A percentile compares a stretch with the other conserved stretches of the same genome.
Evolutionary conservation across 495 filamentous ascomycete species (phyloP).

Genomic region (Aspergillus cristatus): DNA sequence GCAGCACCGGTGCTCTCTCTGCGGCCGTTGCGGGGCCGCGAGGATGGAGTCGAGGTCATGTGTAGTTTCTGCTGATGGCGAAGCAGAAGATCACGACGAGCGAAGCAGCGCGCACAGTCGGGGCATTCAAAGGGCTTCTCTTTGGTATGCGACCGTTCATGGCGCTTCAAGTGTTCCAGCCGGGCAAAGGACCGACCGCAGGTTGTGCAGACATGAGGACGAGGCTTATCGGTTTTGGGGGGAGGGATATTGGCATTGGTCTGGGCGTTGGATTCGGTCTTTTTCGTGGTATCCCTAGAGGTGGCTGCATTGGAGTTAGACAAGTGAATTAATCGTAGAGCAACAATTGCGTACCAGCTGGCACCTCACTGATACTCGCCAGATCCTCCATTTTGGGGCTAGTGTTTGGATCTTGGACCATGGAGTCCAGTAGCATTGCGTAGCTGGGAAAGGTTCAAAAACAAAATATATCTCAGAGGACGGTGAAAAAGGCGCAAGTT

Average conservation of each 20-base stretch:
- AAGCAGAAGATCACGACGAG: slow-evolving; percentile 81
- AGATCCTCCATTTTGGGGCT: slow-evolving; percentile 33
- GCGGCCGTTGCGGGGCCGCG: slow-evolving; percentile 70
- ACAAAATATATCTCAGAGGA: no score
- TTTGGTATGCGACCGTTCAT: slow-evolving; percentile 97
- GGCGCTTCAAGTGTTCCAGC: slow-evolving; percentile 93
- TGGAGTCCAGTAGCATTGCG: slow-evolving; percentile 30
- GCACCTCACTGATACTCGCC: slow-evolving; percentile 39
- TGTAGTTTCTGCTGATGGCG: slow-evolving; percentile 98
- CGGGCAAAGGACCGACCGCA: slow-evolving; percentile 90
- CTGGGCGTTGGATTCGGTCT: slow-evolving; percentile 26
- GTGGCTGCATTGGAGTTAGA: slow-evolving; percentile 6
- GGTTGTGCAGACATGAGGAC: slow-evolving; percentile 89
- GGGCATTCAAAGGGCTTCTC: slow-evolving; percentile 99
- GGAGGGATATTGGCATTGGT: slow-evolving; percentile 42
- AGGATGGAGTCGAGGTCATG: slow-evolving; percentile 87
- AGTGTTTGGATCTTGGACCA: slow-evolving; percentile 30
- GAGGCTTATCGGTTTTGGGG: slow-evolving; percentile 93
- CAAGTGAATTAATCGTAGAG: no score
- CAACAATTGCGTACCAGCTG: slow-evolving; percentile 41
- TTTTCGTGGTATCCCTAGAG: slow-evolving; percentile 25
- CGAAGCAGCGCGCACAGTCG: slow-evolving; percentile 92
- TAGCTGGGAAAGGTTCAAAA: slow-evolving; percentile 5
- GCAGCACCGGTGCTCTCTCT: slow-evolving; percentile 75
- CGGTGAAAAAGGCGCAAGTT: no score